A percentile compares a stretch with the other conserved stretches of the same genome.
These are phyloP conservation scores for Lodderomyces theae DNA, from an alignment of 1,139 yeast genomes.

Conservation along the genomic window DNA sequence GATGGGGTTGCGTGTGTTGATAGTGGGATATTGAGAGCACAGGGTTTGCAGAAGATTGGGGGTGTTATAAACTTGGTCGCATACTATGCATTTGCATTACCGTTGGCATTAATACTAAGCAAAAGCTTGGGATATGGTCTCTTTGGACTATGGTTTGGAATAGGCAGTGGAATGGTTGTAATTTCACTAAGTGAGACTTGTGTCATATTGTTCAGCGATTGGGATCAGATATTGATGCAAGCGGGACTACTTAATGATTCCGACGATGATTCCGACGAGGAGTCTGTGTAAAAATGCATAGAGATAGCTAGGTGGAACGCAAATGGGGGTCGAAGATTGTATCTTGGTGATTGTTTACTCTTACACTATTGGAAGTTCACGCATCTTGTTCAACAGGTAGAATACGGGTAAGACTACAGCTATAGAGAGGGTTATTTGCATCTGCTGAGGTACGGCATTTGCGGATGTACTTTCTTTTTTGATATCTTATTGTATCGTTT, in stretches of 20 bases:
- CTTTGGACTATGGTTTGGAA: slow-evolving; percentile 85
- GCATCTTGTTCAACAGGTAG: too few relatives aligned
- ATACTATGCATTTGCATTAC: slow-evolving; percentile 62
- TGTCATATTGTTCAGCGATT: slow-evolving; percentile 37
- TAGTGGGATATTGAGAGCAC: slow-evolving; percentile 82
- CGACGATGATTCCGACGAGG: slow-evolving; percentile 17
- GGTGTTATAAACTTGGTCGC: slow-evolving; percentile 74
- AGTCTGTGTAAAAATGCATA: neutral
- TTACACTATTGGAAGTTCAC: too few relatives aligned
- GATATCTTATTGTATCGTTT: too few relatives aligned
- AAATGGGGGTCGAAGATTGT: too few relatives aligned
- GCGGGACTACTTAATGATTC: slow-evolving; percentile 28
- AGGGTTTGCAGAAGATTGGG: slow-evolving; percentile 82
- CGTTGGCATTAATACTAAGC: slow-evolving; percentile 65
- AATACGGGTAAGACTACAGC: too few relatives aligned
- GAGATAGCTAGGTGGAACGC: too few relatives aligned
- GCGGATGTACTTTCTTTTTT: too few relatives aligned
- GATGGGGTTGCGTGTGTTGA: slow-evolving; percentile 84
- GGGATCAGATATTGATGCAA: slow-evolving; percentile 38
- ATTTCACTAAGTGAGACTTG: slow-evolving; percentile 62
- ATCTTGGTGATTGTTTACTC: too few relatives aligned
- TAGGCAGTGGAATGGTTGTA: slow-evolving; percentile 68
- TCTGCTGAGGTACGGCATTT: too few relatives aligned
- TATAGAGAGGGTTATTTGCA: too few relatives aligned
- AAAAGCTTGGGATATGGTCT: slow-evolving; percentile 53